These are phyloP conservation scores for Albizia julibrissin DNA, from an alignment of 306 rosid genomes.

Conservation along the genomic window DNA sequence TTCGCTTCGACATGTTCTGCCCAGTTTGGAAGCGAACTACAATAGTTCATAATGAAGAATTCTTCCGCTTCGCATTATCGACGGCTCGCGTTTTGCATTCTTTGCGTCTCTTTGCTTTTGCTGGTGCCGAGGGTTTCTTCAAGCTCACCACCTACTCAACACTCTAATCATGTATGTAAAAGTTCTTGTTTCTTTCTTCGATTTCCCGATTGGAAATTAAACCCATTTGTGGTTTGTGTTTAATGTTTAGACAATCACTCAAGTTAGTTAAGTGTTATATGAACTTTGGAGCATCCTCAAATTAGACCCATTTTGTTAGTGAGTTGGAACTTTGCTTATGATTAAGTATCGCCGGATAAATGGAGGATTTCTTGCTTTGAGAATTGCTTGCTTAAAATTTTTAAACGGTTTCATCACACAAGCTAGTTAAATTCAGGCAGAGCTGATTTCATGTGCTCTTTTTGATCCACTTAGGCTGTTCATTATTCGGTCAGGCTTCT, in stretches of 20 bases:
- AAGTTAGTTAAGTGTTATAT: constrained; percentile 1
- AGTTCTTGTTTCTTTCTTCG: neutral
- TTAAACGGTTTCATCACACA: neutral
- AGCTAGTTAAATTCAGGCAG: constrained; percentile 10
- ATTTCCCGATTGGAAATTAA: neutral
- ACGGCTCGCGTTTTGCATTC: constrained; percentile 39
- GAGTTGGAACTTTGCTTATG: neutral
- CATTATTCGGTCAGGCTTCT: too few relatives aligned
- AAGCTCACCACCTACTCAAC: constrained; percentile 16
- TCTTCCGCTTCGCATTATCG: constrained; percentile 25
- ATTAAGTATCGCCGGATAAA: neutral
- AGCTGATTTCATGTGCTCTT: neutral
- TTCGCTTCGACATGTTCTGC: constrained; percentile 26
- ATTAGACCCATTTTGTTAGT: neutral
- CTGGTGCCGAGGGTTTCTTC: constrained; percentile 44
- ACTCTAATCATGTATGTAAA: constrained; percentile 32
- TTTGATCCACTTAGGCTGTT: constrained; percentile 4
- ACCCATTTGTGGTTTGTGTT: neutral
- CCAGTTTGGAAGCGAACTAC: constrained; percentile 14
- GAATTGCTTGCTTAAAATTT: neutral
- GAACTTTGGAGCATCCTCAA: neutral
- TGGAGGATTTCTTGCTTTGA: neutral
- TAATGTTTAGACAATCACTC: neutral
- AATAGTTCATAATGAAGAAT: constrained; percentile 36
- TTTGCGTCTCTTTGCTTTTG: constrained; percentile 32